Evolutionary conservation across 139 green algal species (phyloP), one percentile per base, ranked within the genome.

Genomic region (Astrephomene gubernaculifera): DNA sequence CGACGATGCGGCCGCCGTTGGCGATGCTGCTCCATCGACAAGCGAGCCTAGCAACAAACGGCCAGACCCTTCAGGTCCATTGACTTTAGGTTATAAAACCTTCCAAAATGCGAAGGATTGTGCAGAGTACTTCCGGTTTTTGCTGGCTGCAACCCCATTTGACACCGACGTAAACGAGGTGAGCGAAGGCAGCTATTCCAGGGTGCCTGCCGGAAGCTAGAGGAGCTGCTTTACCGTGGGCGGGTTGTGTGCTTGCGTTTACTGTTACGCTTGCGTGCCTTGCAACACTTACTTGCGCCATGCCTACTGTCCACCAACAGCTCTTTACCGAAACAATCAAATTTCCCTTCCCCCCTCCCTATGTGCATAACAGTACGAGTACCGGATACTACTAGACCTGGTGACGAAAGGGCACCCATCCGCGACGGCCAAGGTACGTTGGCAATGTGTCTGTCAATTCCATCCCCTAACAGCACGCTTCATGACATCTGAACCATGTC

Each of bases 321-420:
- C 45, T 25, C 27, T 7, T 65, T 52, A 35, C 27, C 22, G 1
- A 4, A 1, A 2, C 10, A n/a, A 54, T 71, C 33, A 39, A 36
- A 54, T 36, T 49, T 10, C 31, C 25, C 29, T 17, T 19, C 74
- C 61, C 29, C 49, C 14, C 67, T n/a, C n/a, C n/a, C n/a, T n/a
- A n/a, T n/a, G n/a, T n/a, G n/a, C n/a, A n/a, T n/a, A n/a, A 76
- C 89, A 96, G 91, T 97, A 97, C 52, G 94, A 97, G 90, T 85
- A 90, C 57, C 76, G 91, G 83, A 82, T 91, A 61, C 88, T 96
- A 44, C 79, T 92, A 31, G 93, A 95, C 35, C 89, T 97, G 25
- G 79, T 97, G 29, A 78, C 90, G 78, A 85, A 89, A 39, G 94
- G 94, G 10, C 94, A 97, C 88, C 93, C 93, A 4, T 72, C 91